phyloP scores from a whole-genome alignment of 306 rosid genomes.

The Echinosophora koreensis region DNA sequence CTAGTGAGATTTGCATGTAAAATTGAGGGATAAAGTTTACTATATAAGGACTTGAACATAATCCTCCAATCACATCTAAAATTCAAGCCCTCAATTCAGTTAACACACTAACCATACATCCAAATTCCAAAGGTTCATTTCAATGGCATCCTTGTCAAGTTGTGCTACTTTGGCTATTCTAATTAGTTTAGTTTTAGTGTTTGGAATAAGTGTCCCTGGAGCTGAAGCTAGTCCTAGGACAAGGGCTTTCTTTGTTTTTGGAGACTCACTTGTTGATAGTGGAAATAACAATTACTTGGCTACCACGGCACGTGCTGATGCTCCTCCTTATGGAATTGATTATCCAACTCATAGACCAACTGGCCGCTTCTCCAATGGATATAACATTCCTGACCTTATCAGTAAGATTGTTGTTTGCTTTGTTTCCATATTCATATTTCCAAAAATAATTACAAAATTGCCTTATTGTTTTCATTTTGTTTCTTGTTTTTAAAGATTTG shows the following conservation, averaged over 20 bases:
- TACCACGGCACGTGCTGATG: slow-evolving; percentile 81
- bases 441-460: too few species aligned
- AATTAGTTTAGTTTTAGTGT: neutral
- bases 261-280: slow-evolving; percentile 80
- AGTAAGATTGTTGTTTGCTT: too few species aligned
- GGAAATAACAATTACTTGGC: slow-evolving; percentile 81
- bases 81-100: neutral
- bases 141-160: slow-evolving; percentile 38
- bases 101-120: neutral
- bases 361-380: slow-evolving; percentile 86
- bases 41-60: slow-evolving; percentile 46
- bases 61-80: slow-evolving; percentile 18
- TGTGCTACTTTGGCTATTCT: slow-evolving; percentile 8
- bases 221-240: slow-evolving; percentile 35
- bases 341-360: slow-evolving; percentile 69
- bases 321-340: slow-evolving; percentile 81
- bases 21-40: neutral
- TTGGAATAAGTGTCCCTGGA: slow-evolving; percentile 16
- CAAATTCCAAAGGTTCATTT: neutral
- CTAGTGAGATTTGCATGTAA: slow-evolving; percentile 20
- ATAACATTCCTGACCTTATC: slow-evolving; percentile 80
- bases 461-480: too few species aligned
- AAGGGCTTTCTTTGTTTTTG: slow-evolving; percentile 76
- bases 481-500: too few species aligned
- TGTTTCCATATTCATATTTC: too few species aligned